These are phyloP conservation scores for Gaultheria prostrata DNA, from an alignment of 148 eudicot species.

Conservation along the genomic window DNA sequence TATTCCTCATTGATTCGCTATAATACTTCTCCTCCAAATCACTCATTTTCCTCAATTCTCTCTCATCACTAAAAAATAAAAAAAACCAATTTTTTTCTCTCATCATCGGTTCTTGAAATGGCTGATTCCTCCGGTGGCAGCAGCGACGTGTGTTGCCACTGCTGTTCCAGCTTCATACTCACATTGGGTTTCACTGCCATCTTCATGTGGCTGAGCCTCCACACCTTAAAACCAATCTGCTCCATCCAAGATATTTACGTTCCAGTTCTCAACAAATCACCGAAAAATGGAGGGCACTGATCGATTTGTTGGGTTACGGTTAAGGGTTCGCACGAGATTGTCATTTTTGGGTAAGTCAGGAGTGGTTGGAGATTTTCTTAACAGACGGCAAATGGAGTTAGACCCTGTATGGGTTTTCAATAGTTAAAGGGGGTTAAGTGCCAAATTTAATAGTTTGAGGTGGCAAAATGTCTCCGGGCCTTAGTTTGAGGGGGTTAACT, in stretches of 20 bases:
- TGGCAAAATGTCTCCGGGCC: no score
- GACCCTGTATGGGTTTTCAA: no score
- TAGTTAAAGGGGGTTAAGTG: no score
- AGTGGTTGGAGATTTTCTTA: no score
- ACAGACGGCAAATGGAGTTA: no score
- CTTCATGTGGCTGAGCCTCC: conserved; percentile 66
- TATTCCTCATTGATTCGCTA: no score
- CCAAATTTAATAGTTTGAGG: no score
- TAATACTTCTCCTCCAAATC: background rate
- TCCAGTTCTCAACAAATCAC: conserved; percentile 56
- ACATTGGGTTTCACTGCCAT: conserved; percentile 56
- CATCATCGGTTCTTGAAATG: background rate
- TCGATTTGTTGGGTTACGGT: no score
- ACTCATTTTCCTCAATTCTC: background rate
- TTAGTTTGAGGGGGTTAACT: no score
- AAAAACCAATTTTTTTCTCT: background rate
- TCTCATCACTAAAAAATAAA: background rate
- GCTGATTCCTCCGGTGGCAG: conserved; percentile 9
- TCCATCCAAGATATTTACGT: conserved; percentile 60
- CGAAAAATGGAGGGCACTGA: no score
- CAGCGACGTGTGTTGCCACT: conserved; percentile 30
- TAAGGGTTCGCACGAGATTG: no score
- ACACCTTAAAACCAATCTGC: conserved; percentile 41
- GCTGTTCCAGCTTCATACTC: conserved; percentile 47
- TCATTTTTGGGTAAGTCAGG: no score